Conservation (phyloP, 164 flowering plant genomes). For the Taxillus chinensis region DNA sequence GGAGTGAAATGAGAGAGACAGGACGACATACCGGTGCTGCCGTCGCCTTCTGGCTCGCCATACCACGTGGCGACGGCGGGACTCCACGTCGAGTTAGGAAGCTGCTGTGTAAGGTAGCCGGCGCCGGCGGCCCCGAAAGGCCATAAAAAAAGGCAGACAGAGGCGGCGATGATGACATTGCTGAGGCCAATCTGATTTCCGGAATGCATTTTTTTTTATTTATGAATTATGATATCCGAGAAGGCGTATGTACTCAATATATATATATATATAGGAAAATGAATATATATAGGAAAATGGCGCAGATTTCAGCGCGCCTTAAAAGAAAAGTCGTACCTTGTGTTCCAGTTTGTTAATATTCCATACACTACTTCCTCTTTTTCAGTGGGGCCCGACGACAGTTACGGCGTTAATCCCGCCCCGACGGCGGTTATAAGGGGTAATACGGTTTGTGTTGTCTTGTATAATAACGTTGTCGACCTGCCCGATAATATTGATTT, state of each 20-base stretch:
- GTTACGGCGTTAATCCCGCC: slow-evolving; percentile 63
- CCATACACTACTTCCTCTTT: neutral
- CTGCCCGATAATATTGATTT: too few relatives aligned
- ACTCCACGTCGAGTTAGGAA: slow-evolving; percentile 44
- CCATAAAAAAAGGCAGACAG: neutral
- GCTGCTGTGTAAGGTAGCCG: neutral
- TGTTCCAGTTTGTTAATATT: slow-evolving; percentile 5
- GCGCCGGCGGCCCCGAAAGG: slow-evolving; percentile 4
- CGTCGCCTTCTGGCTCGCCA: slow-evolving; percentile 92
- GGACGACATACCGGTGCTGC: slow-evolving; percentile 59
- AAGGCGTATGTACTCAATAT: too few relatives aligned
- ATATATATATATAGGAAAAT: too few relatives aligned
- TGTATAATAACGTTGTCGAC: too few relatives aligned
- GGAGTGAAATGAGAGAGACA: neutral
- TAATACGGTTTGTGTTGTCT: too few relatives aligned
- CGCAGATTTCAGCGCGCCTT: too few relatives aligned
- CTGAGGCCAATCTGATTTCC: neutral
- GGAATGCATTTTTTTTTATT: neutral
- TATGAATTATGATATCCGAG: too few relatives aligned
- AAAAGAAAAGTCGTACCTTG: too few relatives aligned
- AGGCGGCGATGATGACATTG: neutral
- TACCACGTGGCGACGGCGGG: slow-evolving; percentile 98
- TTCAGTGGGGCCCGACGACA: slow-evolving; percentile 39
- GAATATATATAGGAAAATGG: too few relatives aligned
- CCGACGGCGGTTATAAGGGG: neutral